These are phyloP conservation scores for Luffa acutangula DNA, from an alignment of 306 rosid species.

Conservation along the genomic window DNA sequence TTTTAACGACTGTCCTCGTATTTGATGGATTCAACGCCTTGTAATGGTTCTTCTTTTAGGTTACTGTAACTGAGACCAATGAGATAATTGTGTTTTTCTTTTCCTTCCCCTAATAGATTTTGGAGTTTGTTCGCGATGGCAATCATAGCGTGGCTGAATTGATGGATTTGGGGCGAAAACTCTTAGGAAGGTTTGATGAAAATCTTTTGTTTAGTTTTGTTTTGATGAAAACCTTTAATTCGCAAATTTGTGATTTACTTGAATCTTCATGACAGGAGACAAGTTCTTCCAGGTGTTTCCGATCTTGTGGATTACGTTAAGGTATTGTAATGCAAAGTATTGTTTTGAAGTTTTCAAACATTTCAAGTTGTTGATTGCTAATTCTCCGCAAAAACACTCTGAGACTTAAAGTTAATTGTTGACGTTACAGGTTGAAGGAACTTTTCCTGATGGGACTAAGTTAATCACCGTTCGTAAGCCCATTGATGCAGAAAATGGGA, in stretches of 20 bases:
- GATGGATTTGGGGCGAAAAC: slow-evolving; percentile 53
- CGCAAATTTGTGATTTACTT: too few species aligned
- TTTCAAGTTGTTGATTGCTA: background rate
- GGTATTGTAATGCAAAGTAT: slow-evolving; percentile 29
- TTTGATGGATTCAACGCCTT: background rate
- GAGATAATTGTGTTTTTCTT: background rate
- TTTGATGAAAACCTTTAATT: too few species aligned
- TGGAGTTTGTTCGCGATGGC: slow-evolving; percentile 85
- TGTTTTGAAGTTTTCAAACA: background rate
- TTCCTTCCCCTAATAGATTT: slow-evolving; percentile 28
- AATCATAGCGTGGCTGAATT: slow-evolving; percentile 56
- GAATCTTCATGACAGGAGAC: slow-evolving; percentile 46
- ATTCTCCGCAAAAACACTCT: background rate
- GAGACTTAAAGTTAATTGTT: background rate
- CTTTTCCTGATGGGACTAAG: slow-evolving; percentile 85
- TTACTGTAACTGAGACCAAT: background rate
- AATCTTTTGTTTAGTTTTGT: background rate
- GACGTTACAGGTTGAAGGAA: slow-evolving; percentile 70
- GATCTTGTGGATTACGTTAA: slow-evolving; percentile 65
- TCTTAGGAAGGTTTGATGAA: slow-evolving; percentile 67
- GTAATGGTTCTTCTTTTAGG: background rate
- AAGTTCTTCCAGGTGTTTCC: slow-evolving; percentile 83
- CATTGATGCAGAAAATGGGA: slow-evolving; percentile 57
- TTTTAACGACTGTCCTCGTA: background rate
- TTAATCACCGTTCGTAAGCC: slow-evolving; percentile 69